Evolutionary conservation across 1,139 yeast species (phyloP).

Genomic region (Scheffersomyces stambukii): DNA sequence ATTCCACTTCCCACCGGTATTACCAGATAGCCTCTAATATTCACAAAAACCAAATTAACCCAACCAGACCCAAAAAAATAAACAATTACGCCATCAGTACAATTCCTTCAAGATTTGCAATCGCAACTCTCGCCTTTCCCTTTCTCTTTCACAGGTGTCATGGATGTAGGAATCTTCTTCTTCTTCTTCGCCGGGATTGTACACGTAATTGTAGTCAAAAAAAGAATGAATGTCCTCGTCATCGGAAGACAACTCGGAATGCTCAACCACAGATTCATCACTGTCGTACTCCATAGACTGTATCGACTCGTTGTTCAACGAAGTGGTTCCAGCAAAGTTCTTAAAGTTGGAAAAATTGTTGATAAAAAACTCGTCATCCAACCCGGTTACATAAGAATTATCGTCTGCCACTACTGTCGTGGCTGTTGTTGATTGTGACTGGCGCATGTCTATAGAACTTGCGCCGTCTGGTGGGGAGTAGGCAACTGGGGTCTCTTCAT

Average conservation of each 20-base stretch:
- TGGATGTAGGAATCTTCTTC: slow-evolving; percentile 12
- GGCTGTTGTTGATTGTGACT: background rate
- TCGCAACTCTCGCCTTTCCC: slow-evolving; percentile 36
- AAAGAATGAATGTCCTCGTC: slow-evolving; percentile 12
- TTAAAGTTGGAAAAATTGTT: slow-evolving; percentile 20
- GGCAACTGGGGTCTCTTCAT: slow-evolving; percentile 1
- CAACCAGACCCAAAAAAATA: too few relatives aligned
- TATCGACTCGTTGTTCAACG: slow-evolving; percentile 5
- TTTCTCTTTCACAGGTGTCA: slow-evolving; percentile 24
- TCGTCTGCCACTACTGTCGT: slow-evolving; percentile 1
- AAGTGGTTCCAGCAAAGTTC: slow-evolving; percentile 31
- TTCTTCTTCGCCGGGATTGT: slow-evolving; percentile 6
- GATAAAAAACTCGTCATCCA: slow-evolving; percentile 27
- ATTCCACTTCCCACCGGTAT: too few relatives aligned
- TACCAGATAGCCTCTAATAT: too few relatives aligned
- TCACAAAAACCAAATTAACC: too few relatives aligned
- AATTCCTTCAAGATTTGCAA: slow-evolving; percentile 36
- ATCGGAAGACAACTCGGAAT: background rate
- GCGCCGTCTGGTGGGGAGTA: background rate
- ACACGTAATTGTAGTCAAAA: slow-evolving; percentile 4
- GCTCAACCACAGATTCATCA: too few relatives aligned
- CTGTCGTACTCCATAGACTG: background rate
- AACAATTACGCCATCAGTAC: slow-evolving; percentile 7
- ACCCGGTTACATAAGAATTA: slow-evolving; percentile 3
- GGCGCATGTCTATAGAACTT: background rate